Conservation (phyloP, 768 basidiomycete species). For the Kondoa subrosea region DNA sequence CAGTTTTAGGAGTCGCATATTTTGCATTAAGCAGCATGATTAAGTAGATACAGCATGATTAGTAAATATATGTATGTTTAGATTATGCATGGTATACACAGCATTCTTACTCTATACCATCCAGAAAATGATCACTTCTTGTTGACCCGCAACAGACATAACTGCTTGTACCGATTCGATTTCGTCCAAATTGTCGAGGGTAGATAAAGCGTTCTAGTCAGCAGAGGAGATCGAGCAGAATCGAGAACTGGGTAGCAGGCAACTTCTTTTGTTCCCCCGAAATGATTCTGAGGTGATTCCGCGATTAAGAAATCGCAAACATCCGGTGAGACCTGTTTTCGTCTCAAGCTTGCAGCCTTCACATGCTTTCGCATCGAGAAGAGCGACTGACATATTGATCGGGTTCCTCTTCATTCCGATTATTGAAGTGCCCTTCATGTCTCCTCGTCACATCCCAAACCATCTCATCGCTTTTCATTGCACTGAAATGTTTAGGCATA, state of each 20-base stretch:
- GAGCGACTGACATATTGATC: not conserved
- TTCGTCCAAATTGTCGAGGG: not conserved
- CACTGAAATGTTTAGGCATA: constrained; percentile 63
- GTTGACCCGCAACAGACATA: too few relatives aligned
- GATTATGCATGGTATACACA: too few relatives aligned
- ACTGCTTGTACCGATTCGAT: not conserved
- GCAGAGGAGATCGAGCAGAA: not conserved
- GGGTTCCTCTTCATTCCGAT: not conserved
- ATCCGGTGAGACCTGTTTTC: not conserved
- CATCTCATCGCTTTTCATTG: not conserved
- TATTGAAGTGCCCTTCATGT: not conserved
- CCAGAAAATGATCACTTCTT: too few relatives aligned
- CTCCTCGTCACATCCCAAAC: not conserved
- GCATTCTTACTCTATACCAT: too few relatives aligned
- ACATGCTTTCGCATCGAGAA: not conserved
- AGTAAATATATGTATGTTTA: too few relatives aligned
- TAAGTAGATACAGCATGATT: too few relatives aligned
- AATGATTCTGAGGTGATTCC: not conserved
- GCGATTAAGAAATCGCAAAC: not conserved
- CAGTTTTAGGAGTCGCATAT: too few relatives aligned
- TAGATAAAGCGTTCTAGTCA: not conserved
- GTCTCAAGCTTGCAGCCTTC: too few relatives aligned
- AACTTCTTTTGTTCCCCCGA: not conserved
- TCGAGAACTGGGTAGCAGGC: not conserved
- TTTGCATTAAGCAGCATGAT: too few relatives aligned